Evolutionary conservation across 2,329 filamentous ascomycete species (phyloP).

Genomic region (Cryphonectria nitschkei): DNA sequence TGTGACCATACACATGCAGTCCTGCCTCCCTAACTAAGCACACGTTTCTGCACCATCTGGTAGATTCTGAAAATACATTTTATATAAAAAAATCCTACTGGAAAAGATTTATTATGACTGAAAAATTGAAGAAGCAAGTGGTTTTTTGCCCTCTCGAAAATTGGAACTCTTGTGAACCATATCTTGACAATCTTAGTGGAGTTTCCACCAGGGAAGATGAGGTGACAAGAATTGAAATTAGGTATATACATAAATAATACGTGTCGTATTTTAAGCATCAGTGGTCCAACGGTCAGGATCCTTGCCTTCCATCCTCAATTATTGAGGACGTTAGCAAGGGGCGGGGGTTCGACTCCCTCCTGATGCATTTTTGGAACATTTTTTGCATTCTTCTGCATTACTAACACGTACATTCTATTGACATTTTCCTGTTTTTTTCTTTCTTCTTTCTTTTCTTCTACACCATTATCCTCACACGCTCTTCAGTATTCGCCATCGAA

Average conservation of each 20-base stretch:
- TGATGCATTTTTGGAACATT: background rate
- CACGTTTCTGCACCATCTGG: no score
- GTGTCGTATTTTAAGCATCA: background rate
- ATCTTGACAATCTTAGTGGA: background rate
- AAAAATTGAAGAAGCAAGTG: no score
- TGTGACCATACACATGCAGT: background rate
- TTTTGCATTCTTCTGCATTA: background rate
- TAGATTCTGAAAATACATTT: no score
- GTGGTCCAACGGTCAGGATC: slow-evolving; percentile 13
- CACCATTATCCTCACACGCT: no score
- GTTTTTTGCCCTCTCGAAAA: no score
- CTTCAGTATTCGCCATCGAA: no score
- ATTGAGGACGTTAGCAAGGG: background rate
- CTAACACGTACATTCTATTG: background rate
- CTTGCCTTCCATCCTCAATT: slow-evolving; percentile 4
- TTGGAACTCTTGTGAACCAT: background rate
- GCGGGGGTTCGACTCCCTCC: slow-evolving; percentile 12
- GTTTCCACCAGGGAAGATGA: no score
- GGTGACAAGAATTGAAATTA: no score
- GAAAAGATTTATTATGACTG: no score
- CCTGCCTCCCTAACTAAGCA: background rate
- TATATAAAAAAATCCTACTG: no score
- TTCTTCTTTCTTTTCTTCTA: no score
- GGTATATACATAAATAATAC: background rate
- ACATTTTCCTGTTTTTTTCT: background rate